Percentiles rank a stretch among this genome's conserved stretches.
These are phyloP conservation scores for Silene uniflora DNA, from an alignment of 148 eudicot genomes.

Conservation along the genomic window DNA sequence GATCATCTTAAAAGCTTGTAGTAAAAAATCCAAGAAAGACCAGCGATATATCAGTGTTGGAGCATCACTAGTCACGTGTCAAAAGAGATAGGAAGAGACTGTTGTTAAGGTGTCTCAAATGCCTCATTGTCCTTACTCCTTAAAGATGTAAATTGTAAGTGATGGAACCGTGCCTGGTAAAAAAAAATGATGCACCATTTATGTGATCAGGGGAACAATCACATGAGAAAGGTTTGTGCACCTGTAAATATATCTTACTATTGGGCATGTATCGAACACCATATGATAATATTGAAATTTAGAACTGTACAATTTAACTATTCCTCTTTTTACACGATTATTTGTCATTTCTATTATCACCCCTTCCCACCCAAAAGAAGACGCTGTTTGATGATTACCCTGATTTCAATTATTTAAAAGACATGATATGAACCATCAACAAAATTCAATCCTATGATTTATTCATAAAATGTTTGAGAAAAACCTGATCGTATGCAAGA, in stretches of 20 bases:
- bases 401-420: neutral
- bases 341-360: conserved; percentile 1
- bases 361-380: neutral
- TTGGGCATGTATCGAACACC: neutral
- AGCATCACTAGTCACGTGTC: neutral
- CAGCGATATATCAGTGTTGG: neutral
- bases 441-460: neutral
- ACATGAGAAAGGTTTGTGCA: neutral
- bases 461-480: conserved; percentile 11
- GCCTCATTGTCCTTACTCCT: neutral
- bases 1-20: neutral
- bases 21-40: neutral
- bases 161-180: neutral
- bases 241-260: neutral
- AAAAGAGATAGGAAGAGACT: neutral
- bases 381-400: neutral
- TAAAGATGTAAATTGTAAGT: neutral
- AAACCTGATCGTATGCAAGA: conserved; percentile 88
- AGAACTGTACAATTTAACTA: neutral
- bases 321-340: neutral
- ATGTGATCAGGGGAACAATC: neutral
- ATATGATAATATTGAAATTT: neutral
- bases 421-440: neutral
- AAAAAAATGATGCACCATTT: neutral
- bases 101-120: neutral